Evolutionary conservation across 768 basidiomycete genomes (phyloP).

Genomic region (Arthromyces matolae): DNA sequence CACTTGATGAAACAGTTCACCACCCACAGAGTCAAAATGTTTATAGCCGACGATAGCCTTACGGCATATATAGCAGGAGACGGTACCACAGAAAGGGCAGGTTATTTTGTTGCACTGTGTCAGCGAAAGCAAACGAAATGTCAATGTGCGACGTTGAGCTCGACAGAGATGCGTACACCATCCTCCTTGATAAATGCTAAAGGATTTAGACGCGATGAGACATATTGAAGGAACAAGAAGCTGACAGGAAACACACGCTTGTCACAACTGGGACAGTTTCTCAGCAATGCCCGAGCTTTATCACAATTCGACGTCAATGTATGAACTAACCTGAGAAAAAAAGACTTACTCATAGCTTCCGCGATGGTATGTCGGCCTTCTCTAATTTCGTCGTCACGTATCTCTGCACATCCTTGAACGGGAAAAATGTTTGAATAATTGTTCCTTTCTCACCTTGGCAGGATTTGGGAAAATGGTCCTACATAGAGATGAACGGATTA

Average conservation of each 20-base stretch:
- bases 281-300: conserved; percentile 63
- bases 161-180: conserved; percentile 4
- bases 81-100: conserved; percentile 50
- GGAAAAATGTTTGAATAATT: background rate
- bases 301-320: background rate
- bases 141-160: background rate
- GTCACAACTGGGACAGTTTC: conserved; percentile 69
- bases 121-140: background rate
- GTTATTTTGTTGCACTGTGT: conserved; percentile 76
- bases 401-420: background rate
- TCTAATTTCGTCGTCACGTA: conserved; percentile 7
- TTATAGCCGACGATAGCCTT: conserved; percentile 59
- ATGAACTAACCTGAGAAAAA: conserved; percentile 1
- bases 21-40: conserved; percentile 41
- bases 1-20: background rate
- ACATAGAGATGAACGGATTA: no score
- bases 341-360: conserved; percentile 70
- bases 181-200: conserved; percentile 15
- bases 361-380: conserved; percentile 67
- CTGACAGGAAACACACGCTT: conserved; percentile 42
- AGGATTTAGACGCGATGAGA: background rate
- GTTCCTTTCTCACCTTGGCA: conserved; percentile 29
- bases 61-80: conserved; percentile 73
- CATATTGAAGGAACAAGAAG: background rate
- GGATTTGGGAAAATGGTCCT: conserved; percentile 67